Conservation (phyloP, 78 protist genomes). For the Polysphondylium violaceum region DNA sequence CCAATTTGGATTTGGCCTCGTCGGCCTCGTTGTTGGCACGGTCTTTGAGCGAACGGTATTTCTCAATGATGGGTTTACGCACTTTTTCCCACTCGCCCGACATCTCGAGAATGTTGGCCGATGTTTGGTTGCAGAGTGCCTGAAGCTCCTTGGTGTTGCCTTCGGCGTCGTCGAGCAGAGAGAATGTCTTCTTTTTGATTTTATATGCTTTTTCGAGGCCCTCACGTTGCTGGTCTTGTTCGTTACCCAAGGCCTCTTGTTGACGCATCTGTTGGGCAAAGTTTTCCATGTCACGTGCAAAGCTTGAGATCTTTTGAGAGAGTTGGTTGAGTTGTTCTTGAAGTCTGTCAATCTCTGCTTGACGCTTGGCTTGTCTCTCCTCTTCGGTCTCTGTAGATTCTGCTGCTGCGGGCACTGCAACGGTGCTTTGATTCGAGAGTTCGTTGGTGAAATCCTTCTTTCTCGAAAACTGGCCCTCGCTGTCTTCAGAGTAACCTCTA, state of each 20-base stretch:
- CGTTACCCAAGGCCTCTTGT: slow-evolving; percentile 42
- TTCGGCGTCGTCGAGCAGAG: slow-evolving; percentile 83
- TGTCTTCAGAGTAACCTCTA: slow-evolving; percentile 14
- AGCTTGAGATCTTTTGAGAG: not conserved
- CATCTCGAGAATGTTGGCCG: slow-evolving; percentile 66
- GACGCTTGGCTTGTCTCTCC: slow-evolving; percentile 60
- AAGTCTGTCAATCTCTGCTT: slow-evolving; percentile 58
- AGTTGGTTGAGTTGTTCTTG: slow-evolving; percentile 30
- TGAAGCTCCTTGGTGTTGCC: slow-evolving; percentile 58
- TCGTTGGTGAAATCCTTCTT: slow-evolving; percentile 72
- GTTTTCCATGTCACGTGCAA: slow-evolving; percentile 8
- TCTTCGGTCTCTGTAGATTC: slow-evolving; percentile 62
- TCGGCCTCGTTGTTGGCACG: slow-evolving; percentile 31
- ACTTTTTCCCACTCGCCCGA: slow-evolving; percentile 83
- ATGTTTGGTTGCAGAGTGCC: slow-evolving; percentile 46
- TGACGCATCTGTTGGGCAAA: slow-evolving; percentile 37
- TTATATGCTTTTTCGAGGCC: slow-evolving; percentile 74
- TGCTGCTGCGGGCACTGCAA: not conserved
- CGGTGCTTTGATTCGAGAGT: not conserved
- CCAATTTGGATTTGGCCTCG: slow-evolving; percentile 13
- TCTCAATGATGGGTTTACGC: slow-evolving; percentile 72
- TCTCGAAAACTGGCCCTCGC: slow-evolving; percentile 56
- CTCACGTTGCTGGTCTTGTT: slow-evolving; percentile 56
- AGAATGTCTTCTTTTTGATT: slow-evolving; percentile 79
- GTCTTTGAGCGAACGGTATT: slow-evolving; percentile 70